A percentile compares a stretch with the other conserved stretches of the same genome.
Conservation (phyloP, 2,329 filamentous ascomycete genomes). For the Parastagonospora nodorum region DNA sequence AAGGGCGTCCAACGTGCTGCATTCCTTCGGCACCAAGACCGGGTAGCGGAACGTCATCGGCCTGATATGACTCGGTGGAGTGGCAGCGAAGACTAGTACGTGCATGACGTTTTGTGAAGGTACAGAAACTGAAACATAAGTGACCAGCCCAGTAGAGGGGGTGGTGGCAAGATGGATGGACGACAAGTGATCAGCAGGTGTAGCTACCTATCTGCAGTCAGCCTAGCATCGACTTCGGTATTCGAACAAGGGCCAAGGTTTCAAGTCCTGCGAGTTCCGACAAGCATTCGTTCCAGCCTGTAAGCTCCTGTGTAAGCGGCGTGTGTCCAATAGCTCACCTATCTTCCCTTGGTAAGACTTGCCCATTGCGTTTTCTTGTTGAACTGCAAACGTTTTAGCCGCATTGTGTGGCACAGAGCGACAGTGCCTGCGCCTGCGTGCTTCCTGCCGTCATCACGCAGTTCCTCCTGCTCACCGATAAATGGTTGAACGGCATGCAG, state of each 20-base stretch:
- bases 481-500: background rate
- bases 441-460: conserved; percentile 15
- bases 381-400: conserved; percentile 23
- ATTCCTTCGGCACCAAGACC: conserved; percentile 14
- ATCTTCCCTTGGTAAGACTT: background rate
- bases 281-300: background rate
- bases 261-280: conserved; percentile 13
- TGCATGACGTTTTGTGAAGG: no score
- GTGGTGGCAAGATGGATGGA: background rate
- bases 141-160: background rate
- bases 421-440: conserved; percentile 14
- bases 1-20: conserved; percentile 4
- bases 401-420: conserved; percentile 7
- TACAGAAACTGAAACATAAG: no score
- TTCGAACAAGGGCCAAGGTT: conserved; percentile 5
- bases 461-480: conserved; percentile 13
- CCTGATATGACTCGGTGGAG: background rate
- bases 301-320: background rate
- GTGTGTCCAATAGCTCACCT: background rate
- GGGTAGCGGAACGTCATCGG: conserved; percentile 10
- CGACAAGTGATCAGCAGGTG: background rate
- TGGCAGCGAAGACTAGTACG: no score
- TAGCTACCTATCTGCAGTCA: background rate
- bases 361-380: conserved; percentile 11
- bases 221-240: background rate